These are phyloP conservation scores for Hyphopichia fennica DNA, from an alignment of 1,139 yeast species.

Conservation along the genomic window DNA sequence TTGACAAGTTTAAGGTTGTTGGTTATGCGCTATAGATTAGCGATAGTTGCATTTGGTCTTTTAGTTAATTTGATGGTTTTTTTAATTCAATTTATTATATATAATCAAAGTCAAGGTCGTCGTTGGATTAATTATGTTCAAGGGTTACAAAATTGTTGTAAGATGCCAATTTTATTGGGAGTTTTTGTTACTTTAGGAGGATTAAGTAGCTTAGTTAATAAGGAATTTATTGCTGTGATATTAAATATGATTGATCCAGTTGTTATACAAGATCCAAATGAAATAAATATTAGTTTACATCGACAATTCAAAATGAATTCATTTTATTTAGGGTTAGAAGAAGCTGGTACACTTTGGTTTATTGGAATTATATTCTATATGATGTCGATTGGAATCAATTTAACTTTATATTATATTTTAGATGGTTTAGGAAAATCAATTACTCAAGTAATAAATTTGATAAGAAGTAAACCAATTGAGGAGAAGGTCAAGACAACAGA, in stretches of 20 bases:
- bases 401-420: conserved; percentile 22
- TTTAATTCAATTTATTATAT: conserved; percentile 45
- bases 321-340: conserved; percentile 69
- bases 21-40: conserved; percentile 63
- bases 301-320: conserved; percentile 27
- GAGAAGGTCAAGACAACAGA: not conserved
- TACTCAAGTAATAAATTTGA: not conserved
- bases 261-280: conserved; percentile 39
- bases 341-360: conserved; percentile 47
- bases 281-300: conserved; percentile 26
- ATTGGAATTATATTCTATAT: conserved; percentile 59
- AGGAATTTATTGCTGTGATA: conserved; percentile 17
- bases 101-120: conserved; percentile 16
- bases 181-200: conserved; percentile 19
- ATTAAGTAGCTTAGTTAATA: conserved; percentile 39
- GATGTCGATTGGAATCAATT: conserved; percentile 51
- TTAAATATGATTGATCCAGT: conserved; percentile 57
- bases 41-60: conserved; percentile 58
- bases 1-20: conserved; percentile 50
- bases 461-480: not conserved
- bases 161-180: conserved; percentile 19
- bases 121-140: conserved; percentile 34
- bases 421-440: not conserved
- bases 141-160: conserved; percentile 37
- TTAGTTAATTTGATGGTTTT: conserved; percentile 46